Conservation (phyloP, 108 stramenopile species). For the Craspedostauros australis region DNA sequence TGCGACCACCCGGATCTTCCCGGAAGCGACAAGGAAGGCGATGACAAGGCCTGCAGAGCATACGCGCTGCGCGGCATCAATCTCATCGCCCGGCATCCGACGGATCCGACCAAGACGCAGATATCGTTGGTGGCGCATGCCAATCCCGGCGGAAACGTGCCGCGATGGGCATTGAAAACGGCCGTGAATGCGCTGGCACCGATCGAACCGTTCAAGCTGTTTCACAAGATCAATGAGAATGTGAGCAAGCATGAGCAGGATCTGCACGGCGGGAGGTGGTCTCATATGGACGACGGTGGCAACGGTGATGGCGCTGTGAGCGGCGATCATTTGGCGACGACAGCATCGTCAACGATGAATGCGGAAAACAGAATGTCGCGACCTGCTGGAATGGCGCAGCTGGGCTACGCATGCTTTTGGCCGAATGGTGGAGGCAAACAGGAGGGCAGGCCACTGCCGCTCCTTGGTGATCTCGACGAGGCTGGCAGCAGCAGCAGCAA, state of each 20-base stretch:
- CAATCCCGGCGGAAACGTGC: slow-evolving; percentile 28
- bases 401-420: slow-evolving; percentile 71
- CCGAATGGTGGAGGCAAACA: slow-evolving; percentile 46
- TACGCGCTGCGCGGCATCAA: slow-evolving; percentile 83
- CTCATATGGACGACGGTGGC: slow-evolving; percentile 8
- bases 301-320: too few species aligned
- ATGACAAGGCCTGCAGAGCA: slow-evolving; percentile 56
- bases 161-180: slow-evolving; percentile 60
- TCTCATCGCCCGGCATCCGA: slow-evolving; percentile 62
- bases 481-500: too few species aligned
- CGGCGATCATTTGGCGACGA: too few species aligned
- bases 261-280: slow-evolving; percentile 14
- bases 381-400: slow-evolving; percentile 48
- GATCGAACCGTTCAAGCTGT: slow-evolving; percentile 83
- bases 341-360: too few species aligned
- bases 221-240: slow-evolving; percentile 49
- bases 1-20: slow-evolving; percentile 60
- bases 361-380: slow-evolving; percentile 24
- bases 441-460: slow-evolving; percentile 13
- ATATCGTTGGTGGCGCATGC: slow-evolving; percentile 55
- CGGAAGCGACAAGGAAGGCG: slow-evolving; percentile 36
- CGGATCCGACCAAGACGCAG: slow-evolving; percentile 73
- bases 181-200: slow-evolving; percentile 75
- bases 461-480: too few species aligned
- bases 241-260: slow-evolving; percentile 11